Percentiles rank a stretch among this genome's conserved stretches.
These are phyloP conservation scores for Gamarada debralockiae DNA, from an alignment of 495 filamentous ascomycete genomes.

Conservation along the genomic window DNA sequence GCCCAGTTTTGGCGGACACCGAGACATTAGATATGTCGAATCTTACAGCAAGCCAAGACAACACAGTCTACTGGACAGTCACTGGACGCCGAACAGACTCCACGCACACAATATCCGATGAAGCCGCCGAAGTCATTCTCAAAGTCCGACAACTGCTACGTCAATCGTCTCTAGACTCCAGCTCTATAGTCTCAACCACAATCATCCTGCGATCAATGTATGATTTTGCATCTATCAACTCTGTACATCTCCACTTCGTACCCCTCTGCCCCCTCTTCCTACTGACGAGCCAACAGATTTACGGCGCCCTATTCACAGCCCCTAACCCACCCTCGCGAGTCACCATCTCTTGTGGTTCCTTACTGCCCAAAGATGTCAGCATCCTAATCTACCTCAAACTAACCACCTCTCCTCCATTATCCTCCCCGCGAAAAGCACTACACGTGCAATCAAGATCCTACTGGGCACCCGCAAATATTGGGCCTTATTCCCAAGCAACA, in stretches of 20 bases:
- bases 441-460: constrained; percentile 94
- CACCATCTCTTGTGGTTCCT: constrained; percentile 70
- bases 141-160: constrained; percentile 27
- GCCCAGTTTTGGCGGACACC: background rate
- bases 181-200: constrained; percentile 66
- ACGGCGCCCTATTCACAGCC: constrained; percentile 61
- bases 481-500: constrained; percentile 92
- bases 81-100: background rate
- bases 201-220: constrained; percentile 77
- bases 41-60: background rate
- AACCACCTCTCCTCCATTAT: constrained; percentile 6
- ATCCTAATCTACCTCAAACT: constrained; percentile 47
- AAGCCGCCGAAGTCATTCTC: constrained; percentile 31
- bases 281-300: constrained; percentile 42
- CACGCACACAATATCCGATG: constrained; percentile 26
- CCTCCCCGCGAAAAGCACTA: constrained; percentile 43
- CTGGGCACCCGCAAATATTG: constrained; percentile 98
- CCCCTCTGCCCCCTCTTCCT: background rate
- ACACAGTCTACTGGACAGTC: constrained; percentile 11
- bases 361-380: constrained; percentile 45
- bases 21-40: background rate
- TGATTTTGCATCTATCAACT: constrained; percentile 72
- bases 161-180: constrained; percentile 28
- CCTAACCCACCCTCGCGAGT: constrained; percentile 85
- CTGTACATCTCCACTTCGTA: constrained; percentile 13